These are phyloP conservation scores for Fusarium sulawesiense DNA, from an alignment of 2,329 filamentous ascomycete genomes.

Conservation along the genomic window DNA sequence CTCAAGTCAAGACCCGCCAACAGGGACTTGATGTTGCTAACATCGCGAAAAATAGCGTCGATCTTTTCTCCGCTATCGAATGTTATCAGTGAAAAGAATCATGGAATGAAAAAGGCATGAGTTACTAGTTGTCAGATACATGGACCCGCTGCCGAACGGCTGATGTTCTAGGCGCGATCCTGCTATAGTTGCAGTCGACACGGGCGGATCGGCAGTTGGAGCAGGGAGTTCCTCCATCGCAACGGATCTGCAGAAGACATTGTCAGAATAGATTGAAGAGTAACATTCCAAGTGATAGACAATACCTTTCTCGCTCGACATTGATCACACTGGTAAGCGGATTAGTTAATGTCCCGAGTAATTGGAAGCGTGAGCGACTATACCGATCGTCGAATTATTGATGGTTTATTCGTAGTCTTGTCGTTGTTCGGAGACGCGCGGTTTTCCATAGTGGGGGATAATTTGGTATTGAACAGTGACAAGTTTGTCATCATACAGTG, in stretches of 20 bases:
- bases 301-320: conserved; percentile 41
- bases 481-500: neutral
- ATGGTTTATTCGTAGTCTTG: neutral
- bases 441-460: conserved; percentile 18
- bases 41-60: conserved; percentile 50
- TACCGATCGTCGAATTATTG: conserved; percentile 39
- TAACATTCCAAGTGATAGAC: neutral
- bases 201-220: conserved; percentile 51
- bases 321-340: conserved; percentile 36
- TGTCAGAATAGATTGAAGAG: too few species aligned
- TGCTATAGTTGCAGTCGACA: conserved; percentile 50
- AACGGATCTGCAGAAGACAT: conserved; percentile 20
- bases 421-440: conserved; percentile 28
- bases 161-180: conserved; percentile 41
- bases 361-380: fast-evolving
- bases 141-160: conserved; percentile 50
- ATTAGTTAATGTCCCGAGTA: neutral
- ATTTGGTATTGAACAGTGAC: neutral
- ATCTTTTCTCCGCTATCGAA: conserved; percentile 52
- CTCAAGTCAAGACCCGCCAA: conserved; percentile 32
- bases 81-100: fast-evolving
- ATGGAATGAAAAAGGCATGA: neutral
- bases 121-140: conserved; percentile 54
- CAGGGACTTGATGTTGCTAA: conserved; percentile 49
- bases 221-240: conserved; percentile 37